Conservation (phyloP, 2,329 filamentous ascomycete genomes). For the Dendrostoma leiphaemia region DNA sequence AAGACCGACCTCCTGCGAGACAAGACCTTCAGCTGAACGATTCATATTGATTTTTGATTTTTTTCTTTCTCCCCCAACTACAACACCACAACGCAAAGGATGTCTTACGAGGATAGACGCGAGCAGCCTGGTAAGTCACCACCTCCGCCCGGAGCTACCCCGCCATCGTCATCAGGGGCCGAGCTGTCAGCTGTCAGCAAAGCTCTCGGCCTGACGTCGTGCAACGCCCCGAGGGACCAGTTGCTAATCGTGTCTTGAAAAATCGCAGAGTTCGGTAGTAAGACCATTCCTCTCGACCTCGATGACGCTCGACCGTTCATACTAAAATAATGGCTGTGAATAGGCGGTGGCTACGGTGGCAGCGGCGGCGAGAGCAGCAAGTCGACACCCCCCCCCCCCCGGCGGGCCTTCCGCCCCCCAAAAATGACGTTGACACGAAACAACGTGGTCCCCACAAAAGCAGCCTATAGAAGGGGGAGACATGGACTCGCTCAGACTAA, state of each 20-base stretch:
- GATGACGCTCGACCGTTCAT: background rate
- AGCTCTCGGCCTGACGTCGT: background rate
- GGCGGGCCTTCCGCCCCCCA: background rate
- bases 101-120: slow-evolving; percentile 11
- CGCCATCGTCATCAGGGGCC: slow-evolving; percentile 4
- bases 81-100: background rate
- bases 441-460: background rate
- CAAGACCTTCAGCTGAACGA: too few relatives aligned
- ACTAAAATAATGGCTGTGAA: background rate
- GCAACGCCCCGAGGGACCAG: background rate
- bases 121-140: slow-evolving; percentile 21
- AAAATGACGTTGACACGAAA: background rate
- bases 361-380: slow-evolving; percentile 15
- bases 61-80: background rate
- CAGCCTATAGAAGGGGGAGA: background rate
- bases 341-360: slow-evolving; percentile 16
- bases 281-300: background rate
- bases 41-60: too few relatives aligned
- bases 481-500: background rate
- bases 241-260: background rate
- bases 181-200: background rate
- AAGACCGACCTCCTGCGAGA: too few relatives aligned
- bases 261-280: slow-evolving; percentile 19
- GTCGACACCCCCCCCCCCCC: slow-evolving; percentile 13
- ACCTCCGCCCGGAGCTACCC: slow-evolving; percentile 14